These are phyloP conservation scores for Calonectria pteridis DNA, from an alignment of 2,329 filamentous ascomycete genomes.

Conservation along the genomic window DNA sequence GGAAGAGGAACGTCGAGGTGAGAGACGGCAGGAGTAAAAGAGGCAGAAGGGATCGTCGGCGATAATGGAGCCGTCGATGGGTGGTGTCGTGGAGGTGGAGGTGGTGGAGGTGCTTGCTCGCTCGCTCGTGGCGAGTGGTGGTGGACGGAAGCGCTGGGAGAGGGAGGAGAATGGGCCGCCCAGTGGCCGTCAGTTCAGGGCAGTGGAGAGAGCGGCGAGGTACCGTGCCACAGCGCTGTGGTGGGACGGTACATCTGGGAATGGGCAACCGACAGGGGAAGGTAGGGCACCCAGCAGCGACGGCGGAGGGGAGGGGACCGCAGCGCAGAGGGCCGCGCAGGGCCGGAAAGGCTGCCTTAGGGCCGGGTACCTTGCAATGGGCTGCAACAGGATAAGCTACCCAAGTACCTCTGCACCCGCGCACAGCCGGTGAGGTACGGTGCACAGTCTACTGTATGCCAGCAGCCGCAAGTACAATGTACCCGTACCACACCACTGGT, in stretches of 20 bases:
- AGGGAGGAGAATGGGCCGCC: constrained; percentile 9
- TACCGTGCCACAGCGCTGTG: constrained; percentile 21
- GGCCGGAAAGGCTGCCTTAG: constrained; percentile 18
- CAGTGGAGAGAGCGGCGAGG: constrained; percentile 13
- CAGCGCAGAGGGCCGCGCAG: not conserved
- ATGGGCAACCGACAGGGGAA: not conserved
- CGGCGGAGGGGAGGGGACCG: not conserved
- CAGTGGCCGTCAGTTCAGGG: constrained; percentile 7
- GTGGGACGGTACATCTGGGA: constrained; percentile 16
- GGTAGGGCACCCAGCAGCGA: not conserved
- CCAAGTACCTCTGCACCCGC: constrained; percentile 13
- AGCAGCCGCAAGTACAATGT: constrained; percentile 11
- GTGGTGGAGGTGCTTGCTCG: constrained; percentile 19
- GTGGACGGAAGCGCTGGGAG: constrained; percentile 24
- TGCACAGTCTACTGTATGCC: not conserved
- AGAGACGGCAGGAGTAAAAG: not conserved
- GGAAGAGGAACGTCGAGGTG: not conserved
- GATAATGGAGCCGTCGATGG: constrained; percentile 25
- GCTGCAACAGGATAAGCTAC: constrained; percentile 13
- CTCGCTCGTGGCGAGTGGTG: not conserved
- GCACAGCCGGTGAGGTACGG: constrained; percentile 12
- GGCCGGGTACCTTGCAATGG: constrained; percentile 24
- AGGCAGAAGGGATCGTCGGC: constrained; percentile 20
- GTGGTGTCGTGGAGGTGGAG: constrained; percentile 24
- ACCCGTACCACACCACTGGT: constrained; percentile 6